Evolutionary conservation across 2,329 filamentous ascomycete genomes (phyloP).

Genomic region (Fusarium sp.): DNA sequence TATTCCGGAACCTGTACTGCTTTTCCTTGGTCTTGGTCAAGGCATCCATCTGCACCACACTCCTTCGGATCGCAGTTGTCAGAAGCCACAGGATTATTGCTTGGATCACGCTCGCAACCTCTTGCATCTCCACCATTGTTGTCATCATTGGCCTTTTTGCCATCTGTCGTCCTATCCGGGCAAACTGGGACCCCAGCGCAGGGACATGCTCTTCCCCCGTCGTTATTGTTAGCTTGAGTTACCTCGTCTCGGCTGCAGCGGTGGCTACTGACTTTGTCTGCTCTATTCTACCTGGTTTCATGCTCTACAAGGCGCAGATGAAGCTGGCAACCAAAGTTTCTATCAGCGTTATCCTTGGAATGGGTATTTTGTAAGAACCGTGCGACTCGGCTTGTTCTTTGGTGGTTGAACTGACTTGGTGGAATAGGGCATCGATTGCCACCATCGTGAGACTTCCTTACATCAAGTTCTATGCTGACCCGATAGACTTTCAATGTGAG

Average conservation of each 20-base stretch:
- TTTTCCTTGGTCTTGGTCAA: no score
- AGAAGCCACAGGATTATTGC: slow-evolving; percentile 5
- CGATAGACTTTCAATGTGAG: slow-evolving; percentile 22
- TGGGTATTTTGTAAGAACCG: slow-evolving; percentile 20
- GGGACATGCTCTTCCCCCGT: no score
- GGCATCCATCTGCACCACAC: no score
- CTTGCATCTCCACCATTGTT: slow-evolving; percentile 3
- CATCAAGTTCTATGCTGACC: slow-evolving; percentile 7
- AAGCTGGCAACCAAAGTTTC: slow-evolving; percentile 18
- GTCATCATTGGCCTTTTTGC: slow-evolving; percentile 13
- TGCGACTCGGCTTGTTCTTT: not conserved
- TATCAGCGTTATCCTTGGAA: slow-evolving; percentile 13
- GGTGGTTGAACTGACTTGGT: not conserved
- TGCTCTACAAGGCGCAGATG: slow-evolving; percentile 29
- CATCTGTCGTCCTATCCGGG: slow-evolving; percentile 4
- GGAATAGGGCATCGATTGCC: slow-evolving; percentile 19
- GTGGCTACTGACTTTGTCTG: slow-evolving; percentile 19
- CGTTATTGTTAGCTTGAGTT: not conserved
- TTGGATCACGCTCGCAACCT: slow-evolving; percentile 7
- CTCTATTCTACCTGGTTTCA: slow-evolving; percentile 15
- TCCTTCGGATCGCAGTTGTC: slow-evolving; percentile 15
- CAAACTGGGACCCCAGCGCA: not conserved
- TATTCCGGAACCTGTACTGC: no score
- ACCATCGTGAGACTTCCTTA: slow-evolving; percentile 30
- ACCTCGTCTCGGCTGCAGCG: slow-evolving; percentile 12